Base-by-base conservation (phyloP, 495 filamentous ascomycete species). In the Neurospora sp. region DNA sequence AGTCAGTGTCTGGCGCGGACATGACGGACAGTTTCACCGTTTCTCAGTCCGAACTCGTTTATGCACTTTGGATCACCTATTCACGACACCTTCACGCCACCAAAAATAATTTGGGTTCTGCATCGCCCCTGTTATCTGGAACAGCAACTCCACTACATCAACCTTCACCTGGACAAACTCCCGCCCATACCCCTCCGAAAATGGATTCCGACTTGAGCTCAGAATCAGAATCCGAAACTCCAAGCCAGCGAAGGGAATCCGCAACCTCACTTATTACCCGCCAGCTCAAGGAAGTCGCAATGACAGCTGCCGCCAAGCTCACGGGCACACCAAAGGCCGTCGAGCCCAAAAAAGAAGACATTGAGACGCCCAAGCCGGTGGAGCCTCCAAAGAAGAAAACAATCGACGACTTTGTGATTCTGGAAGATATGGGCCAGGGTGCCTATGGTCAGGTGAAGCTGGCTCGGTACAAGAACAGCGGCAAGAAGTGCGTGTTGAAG, bases 341-440 rank as follows among this genome's bases (percentile, higher is more conserved):
- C 3, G 77, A 78, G 70, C 62, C 76, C 17, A 73, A 66, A 24
- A 77, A 76, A 69, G 79, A 86, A 73, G 80, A 86, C 42, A 80
- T 80, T 36, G 71, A 81, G 15, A 72, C 74, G 5, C 43, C 75
- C 10, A 69, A 76, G 54, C 54, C 69, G 11, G 76, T 75, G 17
- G 76, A 79, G 34, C 77, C 82, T n/a, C 31, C 78, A 10, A 76
- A 76, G 17, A 97, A 94, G 80, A 94, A 95, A 80, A 90, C 88
- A 0, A 98, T 99, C 71, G 84, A 90, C 66, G 94, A 98, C 81
- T 99, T 97, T 81, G 87, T 89, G 39, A 94, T 98, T 74, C 86
- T 99, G 5, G 96, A 99, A 82, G 96, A 99, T 71, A 98, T 99
- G 95, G 96, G 96, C 7, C 94, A 98, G 82, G 96, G 96, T 66